Base-by-base conservation (phyloP, 2,329 filamentous ascomycete species). In the Aureobasidium sp. region DNA sequence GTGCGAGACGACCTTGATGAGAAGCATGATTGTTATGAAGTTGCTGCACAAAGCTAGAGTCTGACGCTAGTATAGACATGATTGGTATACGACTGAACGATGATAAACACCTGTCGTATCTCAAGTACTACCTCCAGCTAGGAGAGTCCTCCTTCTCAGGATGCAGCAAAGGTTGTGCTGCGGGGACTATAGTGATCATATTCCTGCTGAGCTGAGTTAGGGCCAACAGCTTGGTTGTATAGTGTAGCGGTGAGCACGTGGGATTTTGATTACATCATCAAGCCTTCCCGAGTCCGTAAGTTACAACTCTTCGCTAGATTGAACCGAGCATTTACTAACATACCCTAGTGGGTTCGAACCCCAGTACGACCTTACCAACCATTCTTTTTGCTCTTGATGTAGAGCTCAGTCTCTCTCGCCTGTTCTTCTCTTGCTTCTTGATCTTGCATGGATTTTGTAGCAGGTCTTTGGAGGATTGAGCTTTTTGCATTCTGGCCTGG, bases 161-260 rank as follows among this genome's bases (percentile, higher is more conserved):
- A n/a, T n/a, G n/a, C n/a, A n/a, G 20, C 20, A 20, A 20, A 20
- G 20, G 20, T 20, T 20, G 20, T 20, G 20, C 20, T 20, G 20
- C 20, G 20, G 20, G 1, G 20, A 20, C 1, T 1, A 20, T 20
- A 1, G 1, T 20, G 20, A 20, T 20, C 20, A 20, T 20, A 20
- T 20, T 20, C 1, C 1, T 20, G 20, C 20, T 20, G 20, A 20
- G 20, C 20, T 20, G 20, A 20, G 1, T 20, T 20, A 1, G 20
- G 20, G 20, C 20, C 12, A 5, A 15, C 44, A 32, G 23, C 27
- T 20, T 6, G 58, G 58, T 61, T 61, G 37, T 61, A 53, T 61
- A 61, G 58, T 61, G 58, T 61, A 61, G 58, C 41, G 58, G 58
- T 61, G 51, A 61, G 58, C 58, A 61, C 58, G 48, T 13, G 12